Conservation (phyloP, 345 rosid species). For the Iberis pinnata region DNA sequence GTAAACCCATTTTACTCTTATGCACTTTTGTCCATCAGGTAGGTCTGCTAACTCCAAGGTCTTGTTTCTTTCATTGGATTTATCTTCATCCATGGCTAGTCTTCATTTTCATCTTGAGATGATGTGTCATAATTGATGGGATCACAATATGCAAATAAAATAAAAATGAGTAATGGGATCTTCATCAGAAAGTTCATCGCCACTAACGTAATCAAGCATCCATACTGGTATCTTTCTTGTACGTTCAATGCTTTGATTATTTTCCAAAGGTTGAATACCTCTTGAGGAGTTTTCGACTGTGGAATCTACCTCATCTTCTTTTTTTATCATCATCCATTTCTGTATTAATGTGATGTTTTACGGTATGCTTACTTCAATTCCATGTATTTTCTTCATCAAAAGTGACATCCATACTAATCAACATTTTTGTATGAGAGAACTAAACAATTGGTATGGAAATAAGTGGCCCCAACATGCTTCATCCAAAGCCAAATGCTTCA, state of each 20-base stretch:
- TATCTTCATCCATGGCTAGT: not conserved
- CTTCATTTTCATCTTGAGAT: not conserved
- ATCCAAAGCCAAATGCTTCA: too few relatives aligned
- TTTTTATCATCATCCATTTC: too few relatives aligned
- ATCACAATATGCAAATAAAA: not conserved
- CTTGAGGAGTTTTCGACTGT: not conserved
- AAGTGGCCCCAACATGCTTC: too few relatives aligned
- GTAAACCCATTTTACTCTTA: not conserved
- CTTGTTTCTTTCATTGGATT: not conserved
- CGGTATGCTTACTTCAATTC: too few relatives aligned
- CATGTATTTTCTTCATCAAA: too few relatives aligned
- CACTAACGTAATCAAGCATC: not conserved
- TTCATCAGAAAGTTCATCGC: not conserved
- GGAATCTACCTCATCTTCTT: not conserved
- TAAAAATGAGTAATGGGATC: not conserved
- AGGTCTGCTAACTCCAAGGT: not conserved
- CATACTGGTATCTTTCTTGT: not conserved
- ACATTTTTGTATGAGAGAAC: too few relatives aligned
- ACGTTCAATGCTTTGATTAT: not conserved
- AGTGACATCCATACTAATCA: too few relatives aligned
- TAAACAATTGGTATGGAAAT: too few relatives aligned
- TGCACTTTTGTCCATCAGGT: slow-evolving; percentile 2
- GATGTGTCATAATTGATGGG: not conserved
- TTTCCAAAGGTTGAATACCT: not conserved
- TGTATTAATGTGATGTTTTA: too few relatives aligned